phyloP scores from a whole-genome alignment of 129 eudicot species.

The Chrysanthemum lavandulifolium region DNA sequence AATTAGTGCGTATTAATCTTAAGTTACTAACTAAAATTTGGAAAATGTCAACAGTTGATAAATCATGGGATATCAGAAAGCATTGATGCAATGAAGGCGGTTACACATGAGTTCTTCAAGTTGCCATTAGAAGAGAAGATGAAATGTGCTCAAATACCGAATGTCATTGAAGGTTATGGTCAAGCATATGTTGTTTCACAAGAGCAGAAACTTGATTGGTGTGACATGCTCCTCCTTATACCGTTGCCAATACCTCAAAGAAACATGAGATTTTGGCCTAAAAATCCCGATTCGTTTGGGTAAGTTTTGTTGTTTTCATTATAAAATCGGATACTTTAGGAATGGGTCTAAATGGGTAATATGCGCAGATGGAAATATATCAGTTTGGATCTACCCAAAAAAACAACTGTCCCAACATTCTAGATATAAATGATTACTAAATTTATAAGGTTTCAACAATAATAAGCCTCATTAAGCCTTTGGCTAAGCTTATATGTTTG shows the following conservation, averaged over 20 bases:
- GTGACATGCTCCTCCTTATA: slow-evolving; percentile 41
- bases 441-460: no score
- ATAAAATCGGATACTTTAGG: not conserved
- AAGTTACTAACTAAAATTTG: no score
- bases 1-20: no score
- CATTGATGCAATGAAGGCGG: slow-evolving; percentile 49
- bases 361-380: no score
- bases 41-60: slow-evolving; percentile 32
- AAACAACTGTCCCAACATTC: no score
- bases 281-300: slow-evolving; percentile 44
- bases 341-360: no score
- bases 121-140: slow-evolving; percentile 56
- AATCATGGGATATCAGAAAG: slow-evolving; percentile 43
- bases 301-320: not conserved
- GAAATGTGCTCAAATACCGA: slow-evolving; percentile 40
- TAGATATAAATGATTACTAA: no score
- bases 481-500: no score
- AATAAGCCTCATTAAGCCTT: no score
- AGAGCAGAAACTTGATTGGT: slow-evolving; percentile 63
- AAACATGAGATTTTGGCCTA: slow-evolving; percentile 47
- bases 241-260: slow-evolving; percentile 36
- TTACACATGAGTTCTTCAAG: slow-evolving; percentile 42
- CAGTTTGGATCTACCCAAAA: no score
- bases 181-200: slow-evolving; percentile 55
- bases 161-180: slow-evolving; percentile 49